These are phyloP conservation scores for Phycomyces blakesleeanus DNA, from an alignment of 192 early-diverging fungal genomes.

Conservation along the genomic window DNA sequence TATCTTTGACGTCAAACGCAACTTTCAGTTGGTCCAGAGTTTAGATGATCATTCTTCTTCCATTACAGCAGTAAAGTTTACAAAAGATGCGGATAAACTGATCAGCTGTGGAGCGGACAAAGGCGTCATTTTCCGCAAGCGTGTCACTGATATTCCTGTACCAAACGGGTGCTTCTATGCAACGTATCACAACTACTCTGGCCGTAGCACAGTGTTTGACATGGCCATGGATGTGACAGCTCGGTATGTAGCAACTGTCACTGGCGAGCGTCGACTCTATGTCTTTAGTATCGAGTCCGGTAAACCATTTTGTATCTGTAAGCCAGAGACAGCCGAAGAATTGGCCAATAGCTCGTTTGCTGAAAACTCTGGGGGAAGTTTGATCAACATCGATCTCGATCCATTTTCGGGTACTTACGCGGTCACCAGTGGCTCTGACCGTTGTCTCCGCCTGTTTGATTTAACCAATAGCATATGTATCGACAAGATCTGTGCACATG, in stretches of 20 bases:
- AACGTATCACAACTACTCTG: slow-evolving; percentile 66
- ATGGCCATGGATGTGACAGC: slow-evolving; percentile 56
- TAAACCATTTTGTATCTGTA: slow-evolving; percentile 57
- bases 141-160: slow-evolving; percentile 36
- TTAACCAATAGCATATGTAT: slow-evolving; percentile 57
- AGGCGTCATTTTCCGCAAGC: slow-evolving; percentile 67
- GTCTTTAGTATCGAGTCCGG: slow-evolving; percentile 59
- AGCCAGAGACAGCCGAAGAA: slow-evolving; percentile 50
- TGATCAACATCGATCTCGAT: slow-evolving; percentile 64
- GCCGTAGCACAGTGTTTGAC: slow-evolving; percentile 70
- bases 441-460: slow-evolving; percentile 69
- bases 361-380: slow-evolving; percentile 49
- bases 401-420: slow-evolving; percentile 61
- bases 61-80: slow-evolving; percentile 69
- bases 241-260: slow-evolving; percentile 56
- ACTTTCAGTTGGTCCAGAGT: slow-evolving; percentile 68
- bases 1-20: slow-evolving; percentile 59
- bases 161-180: slow-evolving; percentile 24
- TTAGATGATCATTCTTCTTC: slow-evolving; percentile 85
- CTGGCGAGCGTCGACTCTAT: slow-evolving; percentile 68
- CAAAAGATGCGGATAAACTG: slow-evolving; percentile 56
- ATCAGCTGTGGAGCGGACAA: slow-evolving; percentile 83
- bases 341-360: slow-evolving; percentile 17
- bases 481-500: slow-evolving; percentile 58
- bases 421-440: slow-evolving; percentile 64